Evolutionary conservation across 352 stramenopile species (phyloP).

Genomic region (Thraustochytrium striatum): DNA sequence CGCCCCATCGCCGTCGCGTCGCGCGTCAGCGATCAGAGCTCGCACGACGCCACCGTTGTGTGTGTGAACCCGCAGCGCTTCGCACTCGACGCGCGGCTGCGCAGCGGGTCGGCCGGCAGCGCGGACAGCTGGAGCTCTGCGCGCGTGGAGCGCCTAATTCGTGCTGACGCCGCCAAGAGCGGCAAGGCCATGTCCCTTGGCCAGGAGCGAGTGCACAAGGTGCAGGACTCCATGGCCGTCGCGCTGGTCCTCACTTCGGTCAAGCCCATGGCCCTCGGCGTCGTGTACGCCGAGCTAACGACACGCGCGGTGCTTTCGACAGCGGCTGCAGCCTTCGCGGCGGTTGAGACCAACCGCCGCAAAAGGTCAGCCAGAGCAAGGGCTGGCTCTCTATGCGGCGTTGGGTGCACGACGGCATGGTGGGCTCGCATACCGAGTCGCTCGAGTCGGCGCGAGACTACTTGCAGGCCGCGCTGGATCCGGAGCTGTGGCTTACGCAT

Average conservation of each 20-base stretch:
- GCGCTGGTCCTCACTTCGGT: constrained; percentile 68
- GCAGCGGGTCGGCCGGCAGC: too few relatives aligned
- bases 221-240: constrained; percentile 70
- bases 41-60: too few relatives aligned
- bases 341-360: constrained; percentile 61
- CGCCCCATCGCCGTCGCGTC: too few relatives aligned
- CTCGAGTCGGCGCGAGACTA: not conserved
- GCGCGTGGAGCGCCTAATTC: constrained; percentile 29
- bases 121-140: constrained; percentile 49
- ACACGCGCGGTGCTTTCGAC: constrained; percentile 65
- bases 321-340: constrained; percentile 67
- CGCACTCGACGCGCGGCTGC: too few relatives aligned
- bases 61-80: too few relatives aligned
- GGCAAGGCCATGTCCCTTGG: constrained; percentile 57
- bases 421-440: not conserved
- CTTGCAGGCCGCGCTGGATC: constrained; percentile 5
- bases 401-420: constrained; percentile 40
- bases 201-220: constrained; percentile 62
- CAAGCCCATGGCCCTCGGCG: constrained; percentile 69
- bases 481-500: not conserved
- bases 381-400: constrained; percentile 27
- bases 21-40: too few relatives aligned
- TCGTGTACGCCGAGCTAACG: constrained; percentile 74
- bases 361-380: not conserved
- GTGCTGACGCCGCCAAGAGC: constrained; percentile 50